Base-by-base conservation (phyloP, 148 eudicot species). In the Hydrangea macrophylla region DNA sequence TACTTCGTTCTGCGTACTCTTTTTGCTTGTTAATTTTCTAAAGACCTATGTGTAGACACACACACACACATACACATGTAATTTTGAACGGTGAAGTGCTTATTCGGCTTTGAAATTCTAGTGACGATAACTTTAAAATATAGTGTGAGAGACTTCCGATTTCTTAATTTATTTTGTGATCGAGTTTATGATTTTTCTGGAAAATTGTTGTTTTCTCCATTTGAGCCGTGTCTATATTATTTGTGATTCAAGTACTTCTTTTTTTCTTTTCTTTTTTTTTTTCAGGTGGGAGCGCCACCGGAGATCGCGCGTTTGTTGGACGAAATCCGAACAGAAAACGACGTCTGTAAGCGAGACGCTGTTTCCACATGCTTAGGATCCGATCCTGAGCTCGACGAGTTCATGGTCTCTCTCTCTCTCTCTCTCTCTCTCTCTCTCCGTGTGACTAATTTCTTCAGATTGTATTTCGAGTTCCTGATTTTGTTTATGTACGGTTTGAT, bases 301-400 rank as follows among this genome's bases (percentile, higher is more conserved):
- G 96, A 89, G 67, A 80, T 89, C 71, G 83, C 79, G 55, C 48
- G 67, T 23, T 60, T 94, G 67, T 37, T 94, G 25, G 99, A 94
- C 13, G 93, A 91, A 72, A 87, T 94, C 73, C 78, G 84, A 71
- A 80, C 77, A 73, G 89, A 86, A 55, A 88, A 81, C 37, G 79
- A 79, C 64, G 22, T 63, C 9, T 64, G 32, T 24, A 68, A 79
- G 27, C 71, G 77, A 58, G 61, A 75, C 44, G 64, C 56, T 18
- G 55, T 26, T 65, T 51, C 76, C 42, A 78, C 79, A 32, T 82
- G 84, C 63, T 30, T 85, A 18, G 97, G 92, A 53, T 77, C 58
- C 17, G 99, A 94, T 87, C 99, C 92, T 25, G 97, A 94, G 80
- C 99, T 94, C 62, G 99, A 94, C 67, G 93, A 84, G 64, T 94